A percentile compares a stretch with the other conserved stretches of the same genome.
Conservation (phyloP, 2,329 filamentous ascomycete species). For the Penicillium concentricum region DNA sequence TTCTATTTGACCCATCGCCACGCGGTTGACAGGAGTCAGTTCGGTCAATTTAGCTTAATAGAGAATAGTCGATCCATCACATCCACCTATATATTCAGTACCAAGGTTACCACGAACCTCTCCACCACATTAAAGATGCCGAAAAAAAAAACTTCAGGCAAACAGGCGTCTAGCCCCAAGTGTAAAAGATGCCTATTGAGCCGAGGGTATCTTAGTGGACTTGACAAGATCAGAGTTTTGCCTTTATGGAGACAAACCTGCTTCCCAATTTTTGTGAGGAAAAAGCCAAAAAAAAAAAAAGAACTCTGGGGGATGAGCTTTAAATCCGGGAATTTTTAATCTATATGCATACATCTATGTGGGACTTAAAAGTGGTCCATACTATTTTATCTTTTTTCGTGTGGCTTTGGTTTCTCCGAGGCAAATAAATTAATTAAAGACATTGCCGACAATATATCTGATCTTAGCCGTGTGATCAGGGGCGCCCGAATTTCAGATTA, state of each 20-base stretch:
- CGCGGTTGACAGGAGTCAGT: constrained; percentile 10
- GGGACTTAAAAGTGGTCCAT: neutral
- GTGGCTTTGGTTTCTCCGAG: neutral
- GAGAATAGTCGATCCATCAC: neutral
- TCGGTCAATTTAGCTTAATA: neutral
- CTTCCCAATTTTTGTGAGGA: neutral
- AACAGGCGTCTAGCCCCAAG: neutral
- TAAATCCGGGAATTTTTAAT: neutral
- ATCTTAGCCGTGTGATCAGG: neutral
- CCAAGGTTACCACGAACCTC: neutral
- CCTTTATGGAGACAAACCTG: neutral
- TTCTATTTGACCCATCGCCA: constrained; percentile 4
- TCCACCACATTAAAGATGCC: neutral
- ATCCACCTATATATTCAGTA: neutral
- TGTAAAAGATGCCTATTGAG: neutral
- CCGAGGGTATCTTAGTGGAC: constrained; percentile 1
- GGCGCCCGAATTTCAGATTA: neutral
- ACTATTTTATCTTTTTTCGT: neutral
- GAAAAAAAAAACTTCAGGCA: neutral
- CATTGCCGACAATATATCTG: no score
- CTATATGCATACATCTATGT: neutral
- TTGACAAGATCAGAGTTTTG: neutral
- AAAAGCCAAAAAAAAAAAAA: neutral
- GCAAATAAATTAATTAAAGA: neutral
- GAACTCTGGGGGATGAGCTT: neutral